These are phyloP conservation scores for Diospyros kaki DNA, from an alignment of 148 eudicot species.

Conservation along the genomic window DNA sequence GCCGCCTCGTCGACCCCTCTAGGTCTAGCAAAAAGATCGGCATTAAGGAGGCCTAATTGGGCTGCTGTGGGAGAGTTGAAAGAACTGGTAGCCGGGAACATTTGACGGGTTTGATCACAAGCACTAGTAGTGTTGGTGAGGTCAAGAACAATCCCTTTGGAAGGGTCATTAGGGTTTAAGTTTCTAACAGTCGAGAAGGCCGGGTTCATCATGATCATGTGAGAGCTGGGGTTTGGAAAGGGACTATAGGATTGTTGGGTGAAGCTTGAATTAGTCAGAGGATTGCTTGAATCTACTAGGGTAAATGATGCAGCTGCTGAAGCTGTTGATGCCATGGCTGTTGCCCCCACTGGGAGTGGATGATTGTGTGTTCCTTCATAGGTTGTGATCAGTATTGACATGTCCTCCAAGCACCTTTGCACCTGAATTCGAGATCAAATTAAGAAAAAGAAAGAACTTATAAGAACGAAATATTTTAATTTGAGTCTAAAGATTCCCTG, in stretches of 20 bases:
- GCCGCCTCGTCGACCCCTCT: slow-evolving; percentile 13
- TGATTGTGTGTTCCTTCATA: slow-evolving; percentile 63
- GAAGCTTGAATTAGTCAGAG: slow-evolving; percentile 13
- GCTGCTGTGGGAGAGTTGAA: slow-evolving; percentile 18
- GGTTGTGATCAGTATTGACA: slow-evolving; percentile 58
- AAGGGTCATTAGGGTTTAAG: slow-evolving; percentile 41
- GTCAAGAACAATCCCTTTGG: slow-evolving; percentile 46
- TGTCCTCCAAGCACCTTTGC: slow-evolving; percentile 61
- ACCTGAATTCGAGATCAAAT: slow-evolving; percentile 19
- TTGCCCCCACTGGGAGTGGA: slow-evolving; percentile 62
- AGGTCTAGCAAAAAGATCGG: slow-evolving; percentile 14
- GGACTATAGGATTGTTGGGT: slow-evolving; percentile 14
- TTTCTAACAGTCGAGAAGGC: slow-evolving; percentile 21
- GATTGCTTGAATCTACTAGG: slow-evolving; percentile 37
- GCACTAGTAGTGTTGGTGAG: slow-evolving; percentile 25
- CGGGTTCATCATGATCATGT: neutral
- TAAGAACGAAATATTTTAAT: neutral
- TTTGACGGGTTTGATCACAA: neutral
- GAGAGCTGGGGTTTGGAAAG: slow-evolving; percentile 19
- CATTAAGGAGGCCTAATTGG: slow-evolving; percentile 24
- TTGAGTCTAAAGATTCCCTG: neutral
- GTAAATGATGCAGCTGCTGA: slow-evolving; percentile 40
- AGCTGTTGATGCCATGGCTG: slow-evolving; percentile 57
- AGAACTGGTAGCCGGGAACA: slow-evolving; percentile 5
- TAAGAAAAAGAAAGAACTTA: neutral